Base-by-base conservation (phyloP, 1,284 basidiomycete species). In the Exobasidium rhododendri region DNA sequence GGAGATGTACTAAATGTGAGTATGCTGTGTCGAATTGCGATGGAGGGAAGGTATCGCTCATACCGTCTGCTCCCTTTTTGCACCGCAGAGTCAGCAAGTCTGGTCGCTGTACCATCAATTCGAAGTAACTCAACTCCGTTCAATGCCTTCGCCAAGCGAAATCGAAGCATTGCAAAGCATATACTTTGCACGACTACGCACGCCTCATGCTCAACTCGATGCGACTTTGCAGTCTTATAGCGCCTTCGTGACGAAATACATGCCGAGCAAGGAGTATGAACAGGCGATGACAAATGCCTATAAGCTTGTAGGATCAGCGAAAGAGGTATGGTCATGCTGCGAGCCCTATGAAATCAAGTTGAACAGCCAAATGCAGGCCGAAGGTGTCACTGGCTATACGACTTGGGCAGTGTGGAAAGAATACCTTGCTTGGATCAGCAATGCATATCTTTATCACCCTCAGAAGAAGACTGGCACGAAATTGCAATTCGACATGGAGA, bases 1-100 rank as follows among this genome's bases (percentile, higher is more conserved):
- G 63, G 51, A 22, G 50, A 64, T 44, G 13, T 24, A 22, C 50
- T 60, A 14, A 22, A 59, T 30, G n/a, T n/a, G n/a, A n/a, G n/a
- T n/a, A n/a, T n/a, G n/a, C n/a, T n/a, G n/a, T 55, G 57, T n/a
- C n/a, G n/a, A n/a, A n/a, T n/a, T n/a, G n/a, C n/a, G n/a, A n/a
- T n/a, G n/a, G n/a, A n/a, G n/a, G n/a, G n/a, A n/a, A n/a, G n/a
- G n/a, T n/a, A n/a, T n/a, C n/a, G n/a, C n/a, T n/a, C n/a, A n/a
- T n/a, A n/a, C n/a, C n/a, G n/a, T n/a, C n/a, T n/a, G n/a, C n/a
- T n/a, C n/a, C n/a, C n/a, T n/a, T n/a, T n/a, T n/a, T n/a, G n/a
- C n/a, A n/a, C n/a, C n/a, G n/a, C n/a, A n/a, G n/a, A 50, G 47
- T 26, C 47, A 50, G 26, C 22, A 50, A 26, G 47, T 50, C 2